These are phyloP conservation scores for Tuber indicum DNA, from an alignment of 495 filamentous ascomycete genomes.

Conservation along the genomic window DNA sequence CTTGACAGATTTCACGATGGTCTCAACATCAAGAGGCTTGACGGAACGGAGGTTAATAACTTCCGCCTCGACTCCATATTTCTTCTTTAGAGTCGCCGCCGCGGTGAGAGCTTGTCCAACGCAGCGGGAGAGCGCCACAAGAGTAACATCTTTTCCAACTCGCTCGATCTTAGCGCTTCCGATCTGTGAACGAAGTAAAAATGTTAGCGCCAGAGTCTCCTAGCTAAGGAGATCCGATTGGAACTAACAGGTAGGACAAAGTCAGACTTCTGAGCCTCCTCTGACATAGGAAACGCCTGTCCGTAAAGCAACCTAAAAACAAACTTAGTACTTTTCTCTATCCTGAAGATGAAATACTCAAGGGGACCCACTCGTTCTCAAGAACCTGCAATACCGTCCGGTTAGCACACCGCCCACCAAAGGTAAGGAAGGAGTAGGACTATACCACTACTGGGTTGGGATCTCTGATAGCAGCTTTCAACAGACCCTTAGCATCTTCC, in stretches of 20 bases:
- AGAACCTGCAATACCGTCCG: not conserved
- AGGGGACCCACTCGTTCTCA: slow-evolving; percentile 7
- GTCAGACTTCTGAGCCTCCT: slow-evolving; percentile 87
- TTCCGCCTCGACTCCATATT: slow-evolving; percentile 91
- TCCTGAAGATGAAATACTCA: not conserved
- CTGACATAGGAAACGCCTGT: slow-evolving; percentile 88
- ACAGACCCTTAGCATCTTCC: slow-evolving; percentile 93
- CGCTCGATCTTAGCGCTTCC: slow-evolving; percentile 99
- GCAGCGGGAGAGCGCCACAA: slow-evolving; percentile 87
- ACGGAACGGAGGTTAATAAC: slow-evolving; percentile 96
- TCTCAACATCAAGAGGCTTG: slow-evolving; percentile 92
- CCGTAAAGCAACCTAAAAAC: slow-evolving; percentile 73
- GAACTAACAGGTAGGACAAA: slow-evolving; percentile 69
- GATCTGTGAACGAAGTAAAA: slow-evolving; percentile 45
- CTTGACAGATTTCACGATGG: slow-evolving; percentile 92
- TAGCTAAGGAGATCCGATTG: not conserved
- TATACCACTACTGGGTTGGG: slow-evolving; percentile 85
- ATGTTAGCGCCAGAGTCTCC: slow-evolving; percentile 16
- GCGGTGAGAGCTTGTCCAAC: slow-evolving; percentile 88
- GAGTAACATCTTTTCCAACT: slow-evolving; percentile 87
- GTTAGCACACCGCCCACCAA: not conserved
- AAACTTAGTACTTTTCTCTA: slow-evolving; percentile 11
- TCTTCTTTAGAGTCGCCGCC: slow-evolving; percentile 82
- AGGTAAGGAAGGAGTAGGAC: not conserved
- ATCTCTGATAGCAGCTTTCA: slow-evolving; percentile 97